Conservation (phyloP, 805 yeast genomes). For the Nakazawaea holstii region DNA sequence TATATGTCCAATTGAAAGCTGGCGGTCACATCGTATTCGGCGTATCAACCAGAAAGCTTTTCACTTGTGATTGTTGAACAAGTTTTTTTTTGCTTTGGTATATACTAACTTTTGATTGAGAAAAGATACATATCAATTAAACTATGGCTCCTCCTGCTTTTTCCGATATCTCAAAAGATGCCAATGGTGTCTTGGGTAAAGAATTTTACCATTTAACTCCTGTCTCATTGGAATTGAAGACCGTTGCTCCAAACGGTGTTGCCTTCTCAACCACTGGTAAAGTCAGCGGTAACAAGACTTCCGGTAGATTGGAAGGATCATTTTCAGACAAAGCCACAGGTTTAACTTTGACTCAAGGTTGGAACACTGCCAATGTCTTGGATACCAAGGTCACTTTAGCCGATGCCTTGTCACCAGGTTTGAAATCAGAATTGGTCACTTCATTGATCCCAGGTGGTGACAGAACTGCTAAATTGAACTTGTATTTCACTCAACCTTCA, state of each 20-base stretch:
- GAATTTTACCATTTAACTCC: constrained; percentile 93
- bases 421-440: constrained; percentile 88
- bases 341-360: constrained; percentile 91
- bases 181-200: constrained; percentile 83
- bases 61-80: too few species aligned
- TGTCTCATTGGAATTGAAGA: constrained; percentile 83
- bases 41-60: too few species aligned
- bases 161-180: constrained; percentile 87
- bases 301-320: constrained; percentile 88
- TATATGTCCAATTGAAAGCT: too few species aligned
- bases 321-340: constrained; percentile 91
- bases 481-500: constrained; percentile 87
- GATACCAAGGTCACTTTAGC: constrained; percentile 90
- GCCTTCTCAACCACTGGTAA: constrained; percentile 92
- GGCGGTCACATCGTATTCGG: too few species aligned
- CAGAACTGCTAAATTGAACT: constrained; percentile 80
- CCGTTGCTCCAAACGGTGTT: constrained; percentile 95
- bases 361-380: constrained; percentile 91
- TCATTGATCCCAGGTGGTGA: constrained; percentile 77
- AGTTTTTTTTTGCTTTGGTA: too few species aligned
- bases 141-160: constrained; percentile 81
- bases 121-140: background rate
- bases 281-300: constrained; percentile 72
- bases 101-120: too few species aligned
- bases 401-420: constrained; percentile 90